Conservation (phyloP, 2,329 filamentous ascomycete genomes). For the Penicillium psychrosexuale region DNA sequence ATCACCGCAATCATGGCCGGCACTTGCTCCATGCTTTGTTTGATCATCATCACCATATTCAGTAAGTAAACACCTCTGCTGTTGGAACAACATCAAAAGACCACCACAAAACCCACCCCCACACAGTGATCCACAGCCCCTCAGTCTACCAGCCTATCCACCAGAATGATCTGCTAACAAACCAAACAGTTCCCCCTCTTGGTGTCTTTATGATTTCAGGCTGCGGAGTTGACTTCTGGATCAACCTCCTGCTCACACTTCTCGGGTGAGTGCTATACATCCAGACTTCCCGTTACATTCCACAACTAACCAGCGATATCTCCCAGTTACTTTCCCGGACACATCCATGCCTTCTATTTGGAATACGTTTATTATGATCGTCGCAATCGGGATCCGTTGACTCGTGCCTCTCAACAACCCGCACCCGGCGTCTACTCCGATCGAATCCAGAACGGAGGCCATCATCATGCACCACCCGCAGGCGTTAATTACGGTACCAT, state of each 20-base stretch:
- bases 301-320: conserved; percentile 4
- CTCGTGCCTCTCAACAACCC: conserved; percentile 17
- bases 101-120: too few relatives aligned
- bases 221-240: conserved; percentile 62
- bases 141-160: background rate
- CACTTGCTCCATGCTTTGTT: conserved; percentile 38
- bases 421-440: conserved; percentile 43
- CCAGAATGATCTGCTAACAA: conserved; percentile 10
- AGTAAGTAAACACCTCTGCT: conserved; percentile 35
- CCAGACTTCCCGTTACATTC: background rate
- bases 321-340: conserved; percentile 67
- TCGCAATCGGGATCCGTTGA: conserved; percentile 31
- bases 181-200: conserved; percentile 58
- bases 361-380: conserved; percentile 81
- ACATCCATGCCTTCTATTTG: conserved; percentile 76
- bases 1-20: conserved; percentile 29
- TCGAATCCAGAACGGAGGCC: conserved; percentile 39
- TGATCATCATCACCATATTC: conserved; percentile 49
- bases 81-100: background rate
- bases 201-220: conserved; percentile 64
- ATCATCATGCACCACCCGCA: conserved; percentile 6
- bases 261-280: conserved; percentile 51
- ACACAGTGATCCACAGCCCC: background rate
- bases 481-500: conserved; percentile 27
- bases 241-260: conserved; percentile 66